A percentile compares a stretch with the other conserved stretches of the same genome.
Conservation (phyloP, 176 grass and related monocot genomes). For the Paspalum notatum region DNA sequence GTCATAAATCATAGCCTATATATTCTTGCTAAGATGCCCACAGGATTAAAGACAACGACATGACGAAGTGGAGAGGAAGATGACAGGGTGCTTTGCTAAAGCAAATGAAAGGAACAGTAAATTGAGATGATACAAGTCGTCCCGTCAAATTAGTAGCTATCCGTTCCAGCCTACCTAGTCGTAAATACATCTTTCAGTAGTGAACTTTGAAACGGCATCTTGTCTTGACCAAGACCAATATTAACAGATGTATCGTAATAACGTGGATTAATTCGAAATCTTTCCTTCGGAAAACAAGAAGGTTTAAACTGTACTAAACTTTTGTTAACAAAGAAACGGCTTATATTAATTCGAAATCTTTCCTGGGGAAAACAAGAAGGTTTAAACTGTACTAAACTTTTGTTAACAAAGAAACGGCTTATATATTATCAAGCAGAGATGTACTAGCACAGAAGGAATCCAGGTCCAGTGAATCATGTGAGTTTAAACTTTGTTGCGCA, state of each 20-base stretch:
- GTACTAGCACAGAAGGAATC: too few species aligned
- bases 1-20: background rate
- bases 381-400: background rate
- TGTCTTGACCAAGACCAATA: too few species aligned
- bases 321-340: background rate
- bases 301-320: background rate
- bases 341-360: too few species aligned
- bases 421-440: background rate
- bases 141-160: slow-evolving; percentile 2
- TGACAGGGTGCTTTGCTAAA: background rate
- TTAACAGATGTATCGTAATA: too few species aligned
- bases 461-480: background rate
- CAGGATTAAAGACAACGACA: slow-evolving; percentile 11
- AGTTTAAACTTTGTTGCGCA: background rate
- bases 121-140: background rate
- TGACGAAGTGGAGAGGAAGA: slow-evolving; percentile 13
- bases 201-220: too few species aligned
- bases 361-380: too few species aligned
- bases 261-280: too few species aligned
- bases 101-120: background rate
- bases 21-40: slow-evolving; percentile 5
- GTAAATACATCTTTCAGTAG: background rate
- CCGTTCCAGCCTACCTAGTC: background rate
- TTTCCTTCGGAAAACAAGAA: background rate
- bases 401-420: background rate